phyloP scores from a whole-genome alignment of 352 stramenopile genomes.

The Thalassiosira allenii region DNA sequence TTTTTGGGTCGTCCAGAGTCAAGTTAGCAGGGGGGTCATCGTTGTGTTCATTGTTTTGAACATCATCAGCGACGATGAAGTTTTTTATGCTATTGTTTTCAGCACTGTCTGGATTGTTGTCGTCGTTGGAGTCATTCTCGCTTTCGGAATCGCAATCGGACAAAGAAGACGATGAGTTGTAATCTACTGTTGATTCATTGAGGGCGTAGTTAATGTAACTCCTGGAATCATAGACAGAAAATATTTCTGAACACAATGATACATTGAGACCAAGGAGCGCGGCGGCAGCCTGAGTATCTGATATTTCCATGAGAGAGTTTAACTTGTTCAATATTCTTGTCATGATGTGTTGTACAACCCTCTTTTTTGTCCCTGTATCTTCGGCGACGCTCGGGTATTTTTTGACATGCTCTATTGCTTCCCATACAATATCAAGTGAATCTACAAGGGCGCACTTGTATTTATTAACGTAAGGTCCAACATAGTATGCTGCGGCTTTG shows the following conservation, averaged over 20 bases:
- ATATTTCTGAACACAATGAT: conserved; percentile 21
- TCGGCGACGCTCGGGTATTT: conserved; percentile 40
- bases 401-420: conserved; percentile 35
- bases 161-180: too few species aligned
- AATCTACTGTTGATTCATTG: conserved; percentile 28
- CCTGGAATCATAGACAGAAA: conserved; percentile 1
- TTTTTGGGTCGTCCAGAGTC: background rate
- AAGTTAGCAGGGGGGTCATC: too few species aligned
- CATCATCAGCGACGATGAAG: too few species aligned
- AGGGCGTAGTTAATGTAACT: conserved; percentile 31
- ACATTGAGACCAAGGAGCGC: conserved; percentile 35
- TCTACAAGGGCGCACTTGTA: conserved; percentile 16
- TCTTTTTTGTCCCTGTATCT: conserved; percentile 27
- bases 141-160: too few species aligned
- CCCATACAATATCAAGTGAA: conserved; percentile 31
- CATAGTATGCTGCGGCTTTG: conserved; percentile 38
- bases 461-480: conserved; percentile 46
- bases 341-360: conserved; percentile 37
- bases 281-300: conserved; percentile 36
- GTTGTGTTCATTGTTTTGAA: too few species aligned
- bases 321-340: conserved; percentile 48
- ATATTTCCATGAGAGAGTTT: conserved; percentile 37
- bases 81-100: too few species aligned
- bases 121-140: background rate
- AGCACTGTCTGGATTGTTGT: background rate